phyloP scores from a whole-genome alignment of 1,284 basidiomycete genomes.

The Cutaneotrichosporon dermatis region DNA sequence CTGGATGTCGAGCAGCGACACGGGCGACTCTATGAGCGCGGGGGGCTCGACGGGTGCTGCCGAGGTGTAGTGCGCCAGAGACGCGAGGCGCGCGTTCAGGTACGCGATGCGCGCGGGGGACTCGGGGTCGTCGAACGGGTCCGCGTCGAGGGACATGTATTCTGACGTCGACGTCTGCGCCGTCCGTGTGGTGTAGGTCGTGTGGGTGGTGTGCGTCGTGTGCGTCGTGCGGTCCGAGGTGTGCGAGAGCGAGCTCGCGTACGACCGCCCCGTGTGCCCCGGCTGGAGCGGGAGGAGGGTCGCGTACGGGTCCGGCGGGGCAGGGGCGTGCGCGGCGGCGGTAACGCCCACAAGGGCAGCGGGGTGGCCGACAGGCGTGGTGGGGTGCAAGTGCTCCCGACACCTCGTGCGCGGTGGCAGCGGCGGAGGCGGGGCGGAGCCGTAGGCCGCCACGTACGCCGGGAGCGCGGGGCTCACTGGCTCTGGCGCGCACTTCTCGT shows the following conservation, averaged over 20 bases:
- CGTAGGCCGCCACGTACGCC: background rate
- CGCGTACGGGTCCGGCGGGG: background rate
- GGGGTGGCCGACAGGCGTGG: too few relatives aligned
- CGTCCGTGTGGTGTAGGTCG: too few relatives aligned
- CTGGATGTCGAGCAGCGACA: slow-evolving; percentile 3
- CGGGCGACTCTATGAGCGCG: background rate
- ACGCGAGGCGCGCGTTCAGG: background rate
- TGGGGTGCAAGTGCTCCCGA: too few relatives aligned
- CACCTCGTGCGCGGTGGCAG: too few relatives aligned
- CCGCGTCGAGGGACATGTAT: slow-evolving; percentile 2
- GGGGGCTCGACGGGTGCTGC: background rate
- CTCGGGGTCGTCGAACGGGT: slow-evolving; percentile 4
- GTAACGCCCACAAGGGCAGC: background rate
- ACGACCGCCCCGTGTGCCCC: background rate
- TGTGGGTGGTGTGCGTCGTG: too few relatives aligned
- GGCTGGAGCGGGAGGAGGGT: background rate
- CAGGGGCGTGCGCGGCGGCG: background rate
- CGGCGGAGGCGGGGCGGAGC: too few relatives aligned
- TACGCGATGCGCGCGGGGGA: background rate
- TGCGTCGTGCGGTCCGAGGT: too few relatives aligned
- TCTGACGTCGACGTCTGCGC: background rate
- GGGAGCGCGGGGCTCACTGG: background rate
- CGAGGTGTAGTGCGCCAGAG: background rate
- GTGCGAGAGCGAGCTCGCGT: background rate
- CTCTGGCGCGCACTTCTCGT: background rate